phyloP scores from a whole-genome alignment of 805 yeast species.

The Zygosaccharomyces siamensis region DNA sequence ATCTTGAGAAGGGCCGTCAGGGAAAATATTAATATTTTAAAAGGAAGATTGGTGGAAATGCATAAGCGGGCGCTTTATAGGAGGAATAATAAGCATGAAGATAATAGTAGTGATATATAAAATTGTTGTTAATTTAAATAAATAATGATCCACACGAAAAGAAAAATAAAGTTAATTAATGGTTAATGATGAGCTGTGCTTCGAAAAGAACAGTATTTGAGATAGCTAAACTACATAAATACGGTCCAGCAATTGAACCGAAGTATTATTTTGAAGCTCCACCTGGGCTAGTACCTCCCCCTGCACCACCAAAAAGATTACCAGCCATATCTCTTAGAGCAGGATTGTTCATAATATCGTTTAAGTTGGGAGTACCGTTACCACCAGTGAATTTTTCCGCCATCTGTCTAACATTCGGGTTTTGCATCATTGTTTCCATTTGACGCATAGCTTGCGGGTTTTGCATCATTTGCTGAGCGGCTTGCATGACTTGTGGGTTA shows the following conservation, averaged over 20 bases:
- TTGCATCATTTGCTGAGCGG: slow-evolving; percentile 83
- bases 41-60: slow-evolving; percentile 10
- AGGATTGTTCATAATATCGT: slow-evolving; percentile 77
- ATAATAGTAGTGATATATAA: background rate
- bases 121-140: background rate
- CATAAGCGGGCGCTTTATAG: slow-evolving; percentile 1
- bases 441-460: slow-evolving; percentile 73
- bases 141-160: background rate
- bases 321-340: slow-evolving; percentile 66
- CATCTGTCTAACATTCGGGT: slow-evolving; percentile 80
- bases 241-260: too few relatives aligned
- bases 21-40: slow-evolving; percentile 14
- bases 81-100: background rate
- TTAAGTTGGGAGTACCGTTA: slow-evolving; percentile 56
- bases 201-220: background rate
- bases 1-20: slow-evolving; percentile 13
- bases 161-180: background rate
- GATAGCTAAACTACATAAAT: background rate
- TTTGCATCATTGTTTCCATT: slow-evolving; percentile 64
- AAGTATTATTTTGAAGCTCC: slow-evolving; percentile 5
- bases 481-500: slow-evolving; percentile 89
- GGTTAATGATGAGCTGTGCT: background rate
- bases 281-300: slow-evolving; percentile 16
- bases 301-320: slow-evolving; percentile 58
- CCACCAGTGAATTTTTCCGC: slow-evolving; percentile 73